phyloP scores from a whole-genome alignment of 192 early-diverging fungal species.

The Coemansia erecta region DNA sequence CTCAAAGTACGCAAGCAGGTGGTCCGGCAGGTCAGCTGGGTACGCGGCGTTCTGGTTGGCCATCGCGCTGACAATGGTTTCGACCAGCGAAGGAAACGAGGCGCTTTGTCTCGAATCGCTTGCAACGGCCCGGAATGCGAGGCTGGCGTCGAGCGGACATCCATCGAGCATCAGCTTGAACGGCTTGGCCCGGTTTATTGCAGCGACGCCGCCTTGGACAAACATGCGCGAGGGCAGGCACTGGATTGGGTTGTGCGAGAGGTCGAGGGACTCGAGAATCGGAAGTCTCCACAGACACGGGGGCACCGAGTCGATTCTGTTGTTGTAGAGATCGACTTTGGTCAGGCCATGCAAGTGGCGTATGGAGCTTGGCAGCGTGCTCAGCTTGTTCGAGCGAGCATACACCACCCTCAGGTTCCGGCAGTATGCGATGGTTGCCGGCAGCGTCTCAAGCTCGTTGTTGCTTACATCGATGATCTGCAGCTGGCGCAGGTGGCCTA shows the following conservation, averaged over 20 bases:
- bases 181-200: conserved; percentile 18
- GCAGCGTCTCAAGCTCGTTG: conserved; percentile 26
- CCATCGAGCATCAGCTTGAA: conserved; percentile 20
- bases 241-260: conserved; percentile 31
- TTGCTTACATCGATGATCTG: conserved; percentile 26
- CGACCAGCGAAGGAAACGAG: conserved; percentile 22
- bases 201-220: conserved; percentile 22
- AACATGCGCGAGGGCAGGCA: conserved; percentile 33
- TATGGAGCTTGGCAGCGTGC: conserved; percentile 20
- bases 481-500: conserved; percentile 32
- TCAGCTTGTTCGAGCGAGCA: conserved; percentile 16
- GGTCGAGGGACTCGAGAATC: conserved; percentile 13
- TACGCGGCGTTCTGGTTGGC: conserved; percentile 21
- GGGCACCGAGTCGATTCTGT: conserved; percentile 21
- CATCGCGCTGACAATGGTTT: conserved; percentile 29
- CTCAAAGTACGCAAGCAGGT: conserved; percentile 21
- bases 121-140: neutral
- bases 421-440: conserved; percentile 28
- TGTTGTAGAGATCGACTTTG: conserved; percentile 13
- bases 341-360: conserved; percentile 25
- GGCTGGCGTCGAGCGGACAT: conserved; percentile 14
- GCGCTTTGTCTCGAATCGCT: neutral
- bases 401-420: conserved; percentile 18
- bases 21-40: conserved; percentile 27
- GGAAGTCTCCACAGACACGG: conserved; percentile 16